Evolutionary conservation across 139 green algal species (phyloP).

Genomic region (Coccomyxa sp.): DNA sequence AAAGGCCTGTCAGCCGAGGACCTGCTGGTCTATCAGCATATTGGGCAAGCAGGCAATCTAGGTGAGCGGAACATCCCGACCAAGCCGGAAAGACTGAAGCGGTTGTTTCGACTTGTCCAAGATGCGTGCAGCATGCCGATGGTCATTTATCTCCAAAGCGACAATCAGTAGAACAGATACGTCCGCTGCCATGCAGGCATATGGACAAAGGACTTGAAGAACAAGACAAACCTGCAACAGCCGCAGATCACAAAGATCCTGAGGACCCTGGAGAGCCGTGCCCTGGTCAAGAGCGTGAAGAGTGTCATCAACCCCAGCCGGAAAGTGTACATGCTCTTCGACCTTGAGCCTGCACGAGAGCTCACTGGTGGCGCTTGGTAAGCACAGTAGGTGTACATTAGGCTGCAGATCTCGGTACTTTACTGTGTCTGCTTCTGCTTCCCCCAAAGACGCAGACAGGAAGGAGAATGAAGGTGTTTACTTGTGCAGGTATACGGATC

Average conservation of each 20-base stretch:
- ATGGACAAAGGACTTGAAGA: slow-evolving; percentile 90
- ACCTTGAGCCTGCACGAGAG: slow-evolving; percentile 85
- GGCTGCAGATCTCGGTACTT: not conserved
- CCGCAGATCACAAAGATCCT: slow-evolving; percentile 87
- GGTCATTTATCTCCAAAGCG: not conserved
- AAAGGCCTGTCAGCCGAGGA: slow-evolving; percentile 81
- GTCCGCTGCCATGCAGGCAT: slow-evolving; percentile 52
- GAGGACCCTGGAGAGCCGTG: slow-evolving; percentile 77
- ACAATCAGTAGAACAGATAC: too few relatives aligned
- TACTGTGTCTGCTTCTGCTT: too few relatives aligned
- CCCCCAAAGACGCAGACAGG: too few relatives aligned
- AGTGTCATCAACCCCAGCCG: slow-evolving; percentile 62
- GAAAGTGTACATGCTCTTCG: slow-evolving; percentile 93
- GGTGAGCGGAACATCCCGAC: slow-evolving; percentile 29
- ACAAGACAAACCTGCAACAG: slow-evolving; percentile 81
- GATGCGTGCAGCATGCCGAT: not conserved
- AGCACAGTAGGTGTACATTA: not conserved
- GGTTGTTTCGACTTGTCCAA: too few relatives aligned
- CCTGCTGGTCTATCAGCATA: slow-evolving; percentile 83
- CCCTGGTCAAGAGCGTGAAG: slow-evolving; percentile 88
- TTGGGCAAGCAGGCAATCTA: slow-evolving; percentile 66
- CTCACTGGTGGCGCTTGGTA: slow-evolving; percentile 93
- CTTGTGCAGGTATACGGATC: slow-evolving; percentile 77
- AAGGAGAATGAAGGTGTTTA: not conserved
- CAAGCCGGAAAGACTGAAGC: not conserved